phyloP scores from a whole-genome alignment of 2,329 filamentous ascomycete genomes.

The Penicillium paneum region DNA sequence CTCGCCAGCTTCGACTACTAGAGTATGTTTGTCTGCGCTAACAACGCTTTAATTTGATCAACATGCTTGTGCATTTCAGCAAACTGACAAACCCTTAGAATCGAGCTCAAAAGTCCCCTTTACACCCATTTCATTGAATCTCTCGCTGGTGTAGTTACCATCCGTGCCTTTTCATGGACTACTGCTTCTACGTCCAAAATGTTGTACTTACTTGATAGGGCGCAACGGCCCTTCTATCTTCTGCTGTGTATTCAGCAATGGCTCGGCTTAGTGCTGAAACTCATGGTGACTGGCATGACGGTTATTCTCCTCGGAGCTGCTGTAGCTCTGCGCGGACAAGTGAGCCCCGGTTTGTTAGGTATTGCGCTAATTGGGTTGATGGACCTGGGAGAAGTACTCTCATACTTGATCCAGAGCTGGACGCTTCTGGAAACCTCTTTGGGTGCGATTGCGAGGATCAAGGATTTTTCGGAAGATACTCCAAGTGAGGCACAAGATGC shows the following conservation, averaged over 20 bases:
- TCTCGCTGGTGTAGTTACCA: conserved; percentile 13
- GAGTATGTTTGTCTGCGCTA: conserved; percentile 1
- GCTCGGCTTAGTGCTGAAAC: conserved; percentile 44
- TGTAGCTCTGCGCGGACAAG: conserved; percentile 33
- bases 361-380: conserved; percentile 49
- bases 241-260: conserved; percentile 47
- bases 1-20: conserved; percentile 18
- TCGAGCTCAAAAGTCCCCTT: conserved; percentile 20
- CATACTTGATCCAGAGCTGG: conserved; percentile 48
- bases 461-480: conserved; percentile 46
- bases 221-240: conserved; percentile 47
- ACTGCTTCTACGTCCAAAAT: background rate
- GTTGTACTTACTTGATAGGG: conserved; percentile 35
- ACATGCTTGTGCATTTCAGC: background rate
- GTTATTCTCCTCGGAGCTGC: conserved; percentile 44
- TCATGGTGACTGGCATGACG: conserved; percentile 44
- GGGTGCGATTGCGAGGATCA: conserved; percentile 54
- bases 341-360: conserved; percentile 45
- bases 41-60: background rate
- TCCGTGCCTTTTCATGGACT: conserved; percentile 18
- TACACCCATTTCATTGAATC: conserved; percentile 22
- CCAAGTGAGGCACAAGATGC: conserved; percentile 15
- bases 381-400: conserved; percentile 34
- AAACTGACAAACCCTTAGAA: background rate
- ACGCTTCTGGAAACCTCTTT: conserved; percentile 56